phyloP scores from a whole-genome alignment of 352 stramenopile species.

The Blastocystis sp. region DNA sequence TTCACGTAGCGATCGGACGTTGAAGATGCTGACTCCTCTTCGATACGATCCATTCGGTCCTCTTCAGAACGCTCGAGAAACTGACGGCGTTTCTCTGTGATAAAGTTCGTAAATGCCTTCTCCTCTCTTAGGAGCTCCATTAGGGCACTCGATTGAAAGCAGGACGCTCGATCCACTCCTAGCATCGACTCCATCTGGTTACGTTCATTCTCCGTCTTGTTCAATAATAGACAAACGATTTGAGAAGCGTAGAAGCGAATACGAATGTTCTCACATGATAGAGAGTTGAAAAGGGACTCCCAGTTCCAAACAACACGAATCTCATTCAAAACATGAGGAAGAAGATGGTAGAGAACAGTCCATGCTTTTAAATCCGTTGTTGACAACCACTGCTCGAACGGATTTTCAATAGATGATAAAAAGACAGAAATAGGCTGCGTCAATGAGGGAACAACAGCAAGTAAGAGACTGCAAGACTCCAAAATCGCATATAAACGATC shows the following conservation, averaged over 20 bases:
- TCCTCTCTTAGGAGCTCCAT: constrained; percentile 20
- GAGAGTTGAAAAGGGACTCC: constrained; percentile 20
- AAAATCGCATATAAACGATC: neutral
- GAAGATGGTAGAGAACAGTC: constrained; percentile 17
- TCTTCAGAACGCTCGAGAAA: neutral
- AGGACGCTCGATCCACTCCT: neutral
- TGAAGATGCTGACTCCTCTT: neutral
- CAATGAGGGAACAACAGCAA: constrained; percentile 4
- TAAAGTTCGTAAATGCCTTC: neutral
- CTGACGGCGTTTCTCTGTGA: neutral
- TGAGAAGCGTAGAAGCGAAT: constrained; percentile 43
- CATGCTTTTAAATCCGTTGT: neutral
- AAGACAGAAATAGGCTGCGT: constrained; percentile 25
- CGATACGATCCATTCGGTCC: neutral
- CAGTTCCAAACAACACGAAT: constrained; percentile 35
- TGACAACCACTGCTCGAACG: constrained; percentile 10
- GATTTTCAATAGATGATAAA: constrained; percentile 48
- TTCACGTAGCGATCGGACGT: neutral
- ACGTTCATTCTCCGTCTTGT: constrained; percentile 46
- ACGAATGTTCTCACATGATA: constrained; percentile 13
- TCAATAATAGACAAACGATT: constrained; percentile 12
- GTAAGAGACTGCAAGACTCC: constrained; percentile 12
- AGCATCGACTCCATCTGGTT: constrained; percentile 21
- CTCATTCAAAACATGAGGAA: constrained; percentile 11
- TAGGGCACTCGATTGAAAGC: neutral